Evolutionary conservation across 2,329 filamentous ascomycete genomes (phyloP).

Genomic region (Venturia asperata): DNA sequence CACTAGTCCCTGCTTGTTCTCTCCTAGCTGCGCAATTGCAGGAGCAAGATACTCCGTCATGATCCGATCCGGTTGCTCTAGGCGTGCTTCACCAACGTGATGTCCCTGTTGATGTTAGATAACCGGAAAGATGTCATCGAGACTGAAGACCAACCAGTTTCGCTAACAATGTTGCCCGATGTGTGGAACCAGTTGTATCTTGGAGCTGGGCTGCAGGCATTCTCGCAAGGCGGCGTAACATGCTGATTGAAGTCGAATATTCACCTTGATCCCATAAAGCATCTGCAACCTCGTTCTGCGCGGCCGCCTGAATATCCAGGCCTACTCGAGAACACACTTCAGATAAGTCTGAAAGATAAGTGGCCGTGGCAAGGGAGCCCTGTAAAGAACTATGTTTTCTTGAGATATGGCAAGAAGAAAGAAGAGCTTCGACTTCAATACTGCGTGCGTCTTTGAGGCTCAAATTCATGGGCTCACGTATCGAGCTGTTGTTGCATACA

Average conservation of each 20-base stretch:
- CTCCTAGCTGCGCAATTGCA: slow-evolving; percentile 73
- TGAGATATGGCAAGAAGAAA: slow-evolving; percentile 67
- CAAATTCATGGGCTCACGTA: slow-evolving; percentile 56
- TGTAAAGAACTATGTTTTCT: slow-evolving; percentile 75
- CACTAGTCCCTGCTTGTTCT: slow-evolving; percentile 58
- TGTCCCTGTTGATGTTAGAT: slow-evolving; percentile 50
- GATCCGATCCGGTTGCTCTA: slow-evolving; percentile 87
- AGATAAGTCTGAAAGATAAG: slow-evolving; percentile 74
- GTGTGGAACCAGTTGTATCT: slow-evolving; percentile 20
- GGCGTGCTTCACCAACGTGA: slow-evolving; percentile 78
- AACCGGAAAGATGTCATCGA: background rate
- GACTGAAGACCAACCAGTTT: slow-evolving; percentile 53
- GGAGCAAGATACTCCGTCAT: slow-evolving; percentile 79
- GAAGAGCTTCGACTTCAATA: slow-evolving; percentile 68
- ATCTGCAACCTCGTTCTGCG: slow-evolving; percentile 76
- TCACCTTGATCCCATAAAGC: slow-evolving; percentile 94
- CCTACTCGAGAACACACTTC: slow-evolving; percentile 61
- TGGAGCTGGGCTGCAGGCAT: slow-evolving; percentile 19
- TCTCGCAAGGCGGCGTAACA: slow-evolving; percentile 64
- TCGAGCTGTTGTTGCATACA: slow-evolving; percentile 60
- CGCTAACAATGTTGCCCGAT: slow-evolving; percentile 63
- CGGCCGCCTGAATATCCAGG: slow-evolving; percentile 66
- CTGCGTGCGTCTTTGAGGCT: slow-evolving; percentile 58
- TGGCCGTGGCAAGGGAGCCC: slow-evolving; percentile 79
- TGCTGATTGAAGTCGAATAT: slow-evolving; percentile 77